phyloP scores from a whole-genome alignment of 306 rosid genomes.

The Ormosia semicastrata region DNA sequence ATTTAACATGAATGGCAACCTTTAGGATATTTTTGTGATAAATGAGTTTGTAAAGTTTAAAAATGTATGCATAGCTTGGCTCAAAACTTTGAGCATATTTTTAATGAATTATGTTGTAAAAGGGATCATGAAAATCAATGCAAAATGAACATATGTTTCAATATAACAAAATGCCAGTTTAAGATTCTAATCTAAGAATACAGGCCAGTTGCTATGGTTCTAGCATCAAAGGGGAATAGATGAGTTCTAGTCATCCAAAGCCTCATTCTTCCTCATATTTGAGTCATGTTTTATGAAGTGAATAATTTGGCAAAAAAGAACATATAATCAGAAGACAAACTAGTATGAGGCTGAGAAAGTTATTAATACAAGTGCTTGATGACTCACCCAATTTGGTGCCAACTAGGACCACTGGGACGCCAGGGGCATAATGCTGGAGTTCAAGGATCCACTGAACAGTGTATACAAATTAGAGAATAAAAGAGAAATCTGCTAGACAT shows the following conservation, averaged over 20 bases:
- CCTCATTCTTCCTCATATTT: not conserved
- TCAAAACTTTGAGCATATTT: not conserved
- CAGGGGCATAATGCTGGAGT: conserved; percentile 89
- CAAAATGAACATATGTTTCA: not conserved
- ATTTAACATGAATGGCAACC: not conserved
- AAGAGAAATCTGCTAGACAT: conserved; percentile 18
- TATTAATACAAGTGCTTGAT: conserved; percentile 10
- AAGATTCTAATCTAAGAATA: conserved; percentile 5
- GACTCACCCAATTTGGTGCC: conserved; percentile 87
- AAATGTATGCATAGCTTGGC: not conserved
- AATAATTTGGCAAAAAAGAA: not conserved
- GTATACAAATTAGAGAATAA: conserved; percentile 26
- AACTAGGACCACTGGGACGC: conserved; percentile 77
- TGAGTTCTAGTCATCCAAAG: not conserved
- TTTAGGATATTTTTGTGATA: not conserved
- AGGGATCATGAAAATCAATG: not conserved
- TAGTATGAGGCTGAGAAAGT: not conserved
- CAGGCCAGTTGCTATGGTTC: not conserved
- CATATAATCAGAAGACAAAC: not conserved
- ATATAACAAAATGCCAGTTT: not conserved
- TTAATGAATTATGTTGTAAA: not conserved
- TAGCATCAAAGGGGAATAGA: not conserved
- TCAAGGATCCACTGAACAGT: conserved; percentile 90
- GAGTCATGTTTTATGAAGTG: not conserved
- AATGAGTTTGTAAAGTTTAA: not conserved